phyloP scores from a whole-genome alignment of 495 filamentous ascomycete genomes.

The Penicillium nucicola region DNA sequence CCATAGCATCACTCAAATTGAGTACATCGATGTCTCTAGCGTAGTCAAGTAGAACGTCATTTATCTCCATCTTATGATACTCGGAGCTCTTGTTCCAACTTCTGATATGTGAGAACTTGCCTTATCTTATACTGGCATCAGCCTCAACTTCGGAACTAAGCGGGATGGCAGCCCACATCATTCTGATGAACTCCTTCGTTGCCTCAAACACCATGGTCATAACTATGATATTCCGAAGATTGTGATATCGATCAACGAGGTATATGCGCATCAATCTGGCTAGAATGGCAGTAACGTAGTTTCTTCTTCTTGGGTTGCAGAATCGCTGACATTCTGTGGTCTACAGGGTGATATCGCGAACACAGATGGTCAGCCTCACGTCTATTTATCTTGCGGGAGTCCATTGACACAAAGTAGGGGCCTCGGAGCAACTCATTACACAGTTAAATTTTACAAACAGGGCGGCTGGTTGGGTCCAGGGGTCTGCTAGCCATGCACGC shows the following conservation, averaged over 20 bases:
- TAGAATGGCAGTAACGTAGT: constrained; percentile 5
- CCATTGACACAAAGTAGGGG: constrained; percentile 2
- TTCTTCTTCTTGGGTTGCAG: neutral
- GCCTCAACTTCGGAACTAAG: no score
- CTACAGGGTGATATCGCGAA: constrained; percentile 4
- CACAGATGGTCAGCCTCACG: constrained; percentile 9
- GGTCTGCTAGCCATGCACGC: constrained; percentile 20
- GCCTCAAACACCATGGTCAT: no score
- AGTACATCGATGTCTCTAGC: no score
- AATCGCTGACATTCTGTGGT: neutral
- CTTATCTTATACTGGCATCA: no score
- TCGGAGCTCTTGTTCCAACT: no score
- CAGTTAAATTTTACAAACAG: constrained; percentile 12
- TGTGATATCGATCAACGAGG: neutral
- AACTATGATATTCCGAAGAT: no score
- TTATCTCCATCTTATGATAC: no score
- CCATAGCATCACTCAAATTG: no score
- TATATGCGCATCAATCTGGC: neutral
- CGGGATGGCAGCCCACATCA: no score
- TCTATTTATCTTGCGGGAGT: neutral
- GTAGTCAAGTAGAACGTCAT: no score
- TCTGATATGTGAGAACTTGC: no score
- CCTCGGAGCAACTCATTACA: constrained; percentile 12
- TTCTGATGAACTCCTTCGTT: no score
- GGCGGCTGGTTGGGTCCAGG: neutral